These are phyloP conservation scores for Penicillium hesseltinei DNA, from an alignment of 2,329 filamentous ascomycete genomes.

Conservation along the genomic window DNA sequence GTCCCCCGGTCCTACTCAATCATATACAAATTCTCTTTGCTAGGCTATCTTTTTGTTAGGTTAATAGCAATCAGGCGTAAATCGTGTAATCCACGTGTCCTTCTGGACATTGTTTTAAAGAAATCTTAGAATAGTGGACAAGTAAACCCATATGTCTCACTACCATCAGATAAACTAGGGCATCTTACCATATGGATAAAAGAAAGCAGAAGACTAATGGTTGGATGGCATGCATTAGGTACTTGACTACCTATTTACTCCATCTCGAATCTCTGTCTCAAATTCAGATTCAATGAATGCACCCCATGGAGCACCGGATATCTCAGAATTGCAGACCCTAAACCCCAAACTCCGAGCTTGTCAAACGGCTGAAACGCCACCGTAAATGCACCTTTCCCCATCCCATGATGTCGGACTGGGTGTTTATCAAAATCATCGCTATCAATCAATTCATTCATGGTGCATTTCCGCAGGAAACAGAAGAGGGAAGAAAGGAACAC, in stretches of 20 bases:
- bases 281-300: neutral
- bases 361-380: slow-evolving; percentile 15
- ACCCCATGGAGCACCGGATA: slow-evolving; percentile 6
- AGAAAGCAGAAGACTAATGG: neutral
- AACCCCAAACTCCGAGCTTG: slow-evolving; percentile 20
- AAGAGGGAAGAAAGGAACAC: neutral
- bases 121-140: too few relatives aligned
- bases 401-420: neutral
- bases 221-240: slow-evolving; percentile 1
- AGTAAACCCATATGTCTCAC: too few relatives aligned
- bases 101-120: too few relatives aligned
- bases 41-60: too few relatives aligned
- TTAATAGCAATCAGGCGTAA: too few relatives aligned
- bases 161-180: neutral
- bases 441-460: slow-evolving; percentile 8
- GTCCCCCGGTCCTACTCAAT: too few relatives aligned
- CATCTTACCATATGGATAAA: neutral
- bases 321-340: slow-evolving; percentile 12
- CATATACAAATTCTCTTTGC: too few relatives aligned
- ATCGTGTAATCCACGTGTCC: too few relatives aligned
- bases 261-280: neutral
- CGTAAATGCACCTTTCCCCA: slow-evolving; percentile 1
- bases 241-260: neutral
- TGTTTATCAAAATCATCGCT: slow-evolving; percentile 16
- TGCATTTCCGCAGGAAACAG: neutral